Evolutionary conservation across 176 grass and related monocot species (phyloP).

Genomic region (Aegilops bicornis): DNA sequence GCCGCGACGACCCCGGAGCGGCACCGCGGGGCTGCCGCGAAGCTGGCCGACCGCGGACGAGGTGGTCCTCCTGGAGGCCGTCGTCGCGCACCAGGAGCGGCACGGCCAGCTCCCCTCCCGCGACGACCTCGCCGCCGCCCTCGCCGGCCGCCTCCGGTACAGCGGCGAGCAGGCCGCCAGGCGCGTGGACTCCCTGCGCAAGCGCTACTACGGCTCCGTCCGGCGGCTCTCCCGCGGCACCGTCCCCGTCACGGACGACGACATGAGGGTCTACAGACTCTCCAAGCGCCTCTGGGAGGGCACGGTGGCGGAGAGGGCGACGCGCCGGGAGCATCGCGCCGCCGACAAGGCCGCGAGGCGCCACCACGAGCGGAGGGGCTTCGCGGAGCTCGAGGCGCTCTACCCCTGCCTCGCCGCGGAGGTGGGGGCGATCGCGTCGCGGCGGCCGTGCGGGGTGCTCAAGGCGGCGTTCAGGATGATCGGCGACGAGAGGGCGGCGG

Average conservation of each 20-base stretch:
- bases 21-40: rapidly evolving
- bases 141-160: background rate
- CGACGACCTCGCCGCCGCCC: background rate
- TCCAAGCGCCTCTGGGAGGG: constrained; percentile 29
- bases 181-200: background rate
- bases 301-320: background rate
- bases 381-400: background rate
- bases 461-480: constrained; percentile 6
- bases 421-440: background rate
- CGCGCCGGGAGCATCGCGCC: background rate
- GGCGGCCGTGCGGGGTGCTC: rapidly evolving
- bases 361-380: background rate
- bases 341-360: background rate
- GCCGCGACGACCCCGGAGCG: background rate
- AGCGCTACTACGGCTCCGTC: background rate
- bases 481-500: constrained; percentile 10
- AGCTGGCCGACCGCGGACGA: background rate
- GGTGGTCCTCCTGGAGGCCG: background rate
- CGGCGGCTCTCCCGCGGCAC: background rate
- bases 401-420: constrained; percentile 24
- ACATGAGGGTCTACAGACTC: constrained; percentile 12
- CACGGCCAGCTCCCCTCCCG: background rate
- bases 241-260: constrained; percentile 12
- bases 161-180: background rate
- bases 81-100: background rate